phyloP scores from a whole-genome alignment of 805 yeast genomes.

The Barnettozyma pratensis region DNA sequence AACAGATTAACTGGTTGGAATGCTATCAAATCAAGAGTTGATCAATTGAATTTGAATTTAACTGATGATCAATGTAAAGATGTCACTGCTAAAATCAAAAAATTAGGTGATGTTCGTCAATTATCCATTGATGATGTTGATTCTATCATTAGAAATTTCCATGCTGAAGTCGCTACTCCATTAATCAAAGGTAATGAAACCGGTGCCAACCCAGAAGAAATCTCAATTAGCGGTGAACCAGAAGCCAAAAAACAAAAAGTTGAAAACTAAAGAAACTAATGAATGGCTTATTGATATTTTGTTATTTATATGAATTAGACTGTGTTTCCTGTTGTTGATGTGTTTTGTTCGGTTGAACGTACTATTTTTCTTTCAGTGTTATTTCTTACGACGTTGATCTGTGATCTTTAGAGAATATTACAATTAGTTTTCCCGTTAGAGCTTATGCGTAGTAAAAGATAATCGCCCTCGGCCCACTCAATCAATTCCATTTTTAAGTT shows the following conservation, averaged over 20 bases:
- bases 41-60: conserved; percentile 84
- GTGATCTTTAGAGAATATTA: neutral
- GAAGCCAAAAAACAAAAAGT: conserved; percentile 28
- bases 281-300: neutral
- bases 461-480: too few species aligned
- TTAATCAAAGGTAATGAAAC: conserved; percentile 24
- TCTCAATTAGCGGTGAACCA: conserved; percentile 22
- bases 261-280: conserved; percentile 15
- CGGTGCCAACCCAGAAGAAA: conserved; percentile 21
- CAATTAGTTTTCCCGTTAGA: neutral
- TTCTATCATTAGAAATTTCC: conserved; percentile 91
- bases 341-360: neutral
- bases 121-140: conserved; percentile 96
- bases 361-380: too few species aligned
- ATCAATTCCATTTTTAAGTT: too few species aligned
- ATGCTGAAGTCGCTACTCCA: conserved; percentile 67
- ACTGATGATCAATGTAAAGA: conserved; percentile 94
- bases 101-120: conserved; percentile 91
- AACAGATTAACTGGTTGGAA: conserved; percentile 99
- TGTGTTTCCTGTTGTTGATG: neutral
- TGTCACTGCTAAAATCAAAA: conserved; percentile 88
- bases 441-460: neutral
- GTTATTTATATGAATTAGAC: neutral
- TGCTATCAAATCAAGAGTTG: conserved; percentile 97
- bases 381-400: neutral